Evolutionary conservation across 1,139 yeast genomes (phyloP).

Genomic region (Cylindricascospora bacillispora): DNA sequence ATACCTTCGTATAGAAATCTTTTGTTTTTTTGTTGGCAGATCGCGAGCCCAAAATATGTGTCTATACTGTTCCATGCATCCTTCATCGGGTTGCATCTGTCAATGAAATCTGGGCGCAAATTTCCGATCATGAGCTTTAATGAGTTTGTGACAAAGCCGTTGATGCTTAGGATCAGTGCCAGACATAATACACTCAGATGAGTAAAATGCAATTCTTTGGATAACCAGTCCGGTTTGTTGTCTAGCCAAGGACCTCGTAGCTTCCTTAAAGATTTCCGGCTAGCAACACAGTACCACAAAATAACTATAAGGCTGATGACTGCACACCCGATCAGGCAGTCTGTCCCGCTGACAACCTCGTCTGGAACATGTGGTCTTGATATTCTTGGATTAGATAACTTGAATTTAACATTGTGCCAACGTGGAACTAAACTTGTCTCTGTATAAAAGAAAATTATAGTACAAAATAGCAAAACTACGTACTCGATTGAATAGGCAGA

Average conservation of each 20-base stretch:
- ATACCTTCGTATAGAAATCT: conserved; percentile 18
- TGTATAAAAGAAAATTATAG: conserved; percentile 10
- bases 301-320: conserved; percentile 11
- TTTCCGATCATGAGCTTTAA: conserved; percentile 18
- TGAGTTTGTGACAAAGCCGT: conserved; percentile 18
- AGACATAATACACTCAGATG: conserved; percentile 15
- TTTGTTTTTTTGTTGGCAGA: conserved; percentile 13
- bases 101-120: conserved; percentile 21
- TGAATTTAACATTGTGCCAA: conserved; percentile 9
- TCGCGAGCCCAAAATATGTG: conserved; percentile 7
- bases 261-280: conserved; percentile 7
- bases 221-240: conserved; percentile 8
- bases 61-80: conserved; percentile 3
- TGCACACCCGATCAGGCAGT: conserved; percentile 14
- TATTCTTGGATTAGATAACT: conserved; percentile 10
- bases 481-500: conserved; percentile 5
- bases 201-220: conserved; percentile 12
- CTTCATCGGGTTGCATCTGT: conserved; percentile 13
- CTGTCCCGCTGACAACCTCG: conserved; percentile 15
- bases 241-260: conserved; percentile 6
- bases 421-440: conserved; percentile 13
- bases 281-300: conserved; percentile 13
- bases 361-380: conserved; percentile 10
- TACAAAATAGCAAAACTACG: conserved; percentile 5
- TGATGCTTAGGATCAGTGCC: conserved; percentile 11